Evolutionary conservation across 225 moss, liverwort and hornwort species (phyloP).

Genomic region (Neckera pumila): DNA sequence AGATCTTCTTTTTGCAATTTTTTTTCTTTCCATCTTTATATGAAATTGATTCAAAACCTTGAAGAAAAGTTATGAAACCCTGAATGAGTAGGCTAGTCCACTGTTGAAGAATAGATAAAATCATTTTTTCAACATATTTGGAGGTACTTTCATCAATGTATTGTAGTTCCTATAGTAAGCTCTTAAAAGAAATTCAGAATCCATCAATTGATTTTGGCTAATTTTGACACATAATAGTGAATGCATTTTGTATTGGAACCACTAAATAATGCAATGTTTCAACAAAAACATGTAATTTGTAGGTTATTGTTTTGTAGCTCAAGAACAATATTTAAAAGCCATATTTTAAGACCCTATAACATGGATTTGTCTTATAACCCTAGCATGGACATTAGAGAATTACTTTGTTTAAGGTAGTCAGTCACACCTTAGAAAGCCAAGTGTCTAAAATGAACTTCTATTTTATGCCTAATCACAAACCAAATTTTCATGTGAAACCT

Average conservation of each 20-base stretch:
- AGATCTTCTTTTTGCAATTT: fast-evolving
- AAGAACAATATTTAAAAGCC: fast-evolving
- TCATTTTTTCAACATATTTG: background rate
- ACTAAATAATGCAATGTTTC: background rate
- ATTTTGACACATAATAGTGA: background rate
- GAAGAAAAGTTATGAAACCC: background rate
- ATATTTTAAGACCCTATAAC: fast-evolving
- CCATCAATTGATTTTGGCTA: background rate
- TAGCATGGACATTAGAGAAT: fast-evolving
- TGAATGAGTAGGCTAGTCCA: fast-evolving
- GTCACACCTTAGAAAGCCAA: fast-evolving
- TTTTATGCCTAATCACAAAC: no score
- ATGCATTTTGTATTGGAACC: background rate
- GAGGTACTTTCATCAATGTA: background rate
- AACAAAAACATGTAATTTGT: background rate
- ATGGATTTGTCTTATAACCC: background rate
- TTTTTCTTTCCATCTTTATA: background rate
- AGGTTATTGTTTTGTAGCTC: fast-evolving
- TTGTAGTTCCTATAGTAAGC: no score
- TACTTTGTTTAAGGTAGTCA: background rate
- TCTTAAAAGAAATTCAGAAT: background rate
- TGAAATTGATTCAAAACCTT: background rate
- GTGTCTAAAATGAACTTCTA: background rate
- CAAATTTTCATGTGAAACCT: background rate
- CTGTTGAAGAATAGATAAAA: background rate